Base-by-base conservation (phyloP, 2,329 filamentous ascomycete genomes). In the Penicillium sp. region DNA sequence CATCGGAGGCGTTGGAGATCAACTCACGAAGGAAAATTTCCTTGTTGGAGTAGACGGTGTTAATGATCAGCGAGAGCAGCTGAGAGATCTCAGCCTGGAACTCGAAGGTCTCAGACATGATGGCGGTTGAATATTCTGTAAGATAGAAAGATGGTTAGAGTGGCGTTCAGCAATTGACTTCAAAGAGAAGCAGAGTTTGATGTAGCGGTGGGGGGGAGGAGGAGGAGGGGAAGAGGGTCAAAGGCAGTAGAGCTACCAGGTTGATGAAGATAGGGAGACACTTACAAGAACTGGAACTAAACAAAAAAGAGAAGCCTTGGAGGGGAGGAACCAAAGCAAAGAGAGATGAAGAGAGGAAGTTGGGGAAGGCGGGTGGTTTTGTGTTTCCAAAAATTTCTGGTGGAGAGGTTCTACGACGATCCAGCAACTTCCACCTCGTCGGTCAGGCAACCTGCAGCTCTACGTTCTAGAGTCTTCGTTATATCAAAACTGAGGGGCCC, bases 21-120 rank as follows among this genome's bases (percentile, higher is more conserved):
- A 99, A 77, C 83, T 99, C 94, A 88, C 94, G 85, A 72, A 99
- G 83, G 88, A 99, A 99, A 77, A 99, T 97, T 83, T 97, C 94
- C 86, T 99, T 99, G 89, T 99, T 99, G 70, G 92, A 97, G 86
- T 97, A 99, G 83, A 99, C 94, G 67, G 94, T 97, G 90, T 99
- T 99, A 87, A 99, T 99, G 82, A 99, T 99, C 77, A 99, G 90
- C 69, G 88, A 92, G 76, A 99, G 89, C 67, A 99, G 90, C 90
- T 99, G 94, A 89, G 93, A 97, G 77, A 99, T 99, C 90, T 99
- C 94, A 89, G 94, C 94, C 89, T 99, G 94, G 85, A 97, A 99
- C 89, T 97, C 93, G 83, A 99, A 99, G 69, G 92, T 97, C 84
- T 97, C 92, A 66, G 91, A 80, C 90, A 96, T 96, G 77, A 77